These are phyloP conservation scores for Boletus albobrunnescens DNA, from an alignment of 1,284 basidiomycete species.

Conservation along the genomic window DNA sequence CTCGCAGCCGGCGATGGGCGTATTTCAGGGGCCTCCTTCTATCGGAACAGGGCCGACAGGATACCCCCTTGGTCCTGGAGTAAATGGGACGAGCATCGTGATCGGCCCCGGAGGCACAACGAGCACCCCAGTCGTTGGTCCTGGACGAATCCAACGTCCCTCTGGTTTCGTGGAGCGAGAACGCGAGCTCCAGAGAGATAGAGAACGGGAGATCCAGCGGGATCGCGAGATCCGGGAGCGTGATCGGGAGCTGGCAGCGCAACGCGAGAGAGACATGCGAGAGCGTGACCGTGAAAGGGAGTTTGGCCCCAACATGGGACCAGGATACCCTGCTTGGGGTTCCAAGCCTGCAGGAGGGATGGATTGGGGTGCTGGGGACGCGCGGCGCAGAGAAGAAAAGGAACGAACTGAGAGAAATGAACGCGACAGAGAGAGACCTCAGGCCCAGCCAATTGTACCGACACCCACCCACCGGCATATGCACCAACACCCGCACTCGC, in stretches of 20 bases:
- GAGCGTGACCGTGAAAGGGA: constrained; percentile 27
- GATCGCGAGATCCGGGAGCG: constrained; percentile 26
- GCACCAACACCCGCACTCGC: constrained; percentile 25
- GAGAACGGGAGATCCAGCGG: constrained; percentile 25
- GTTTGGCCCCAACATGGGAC: constrained; percentile 19
- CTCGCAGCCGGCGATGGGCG: constrained; percentile 31
- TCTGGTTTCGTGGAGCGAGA: constrained; percentile 29
- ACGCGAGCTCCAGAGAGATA: constrained; percentile 22
- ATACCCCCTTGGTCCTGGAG: constrained; percentile 24
- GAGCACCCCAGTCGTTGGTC: constrained; percentile 16
- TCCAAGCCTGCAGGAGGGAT: constrained; percentile 24
- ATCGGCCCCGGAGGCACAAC: constrained; percentile 25
- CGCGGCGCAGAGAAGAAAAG: constrained; percentile 30
- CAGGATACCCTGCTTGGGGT: constrained; percentile 25
- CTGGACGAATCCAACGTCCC: constrained; percentile 26
- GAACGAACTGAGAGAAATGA: constrained; percentile 30
- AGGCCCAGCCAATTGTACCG: constrained; percentile 25
- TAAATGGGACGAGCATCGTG: constrained; percentile 22
- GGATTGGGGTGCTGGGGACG: constrained; percentile 28
- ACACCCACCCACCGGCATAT: constrained; percentile 23
- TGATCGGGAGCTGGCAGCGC: constrained; percentile 21
- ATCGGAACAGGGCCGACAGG: constrained; percentile 17
- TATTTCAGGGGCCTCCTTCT: constrained; percentile 28
- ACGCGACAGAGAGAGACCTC: constrained; percentile 32
- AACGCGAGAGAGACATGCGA: constrained; percentile 26